These are phyloP conservation scores for Aspergillus wentii DNA, from an alignment of 495 filamentous ascomycete species.

Conservation along the genomic window DNA sequence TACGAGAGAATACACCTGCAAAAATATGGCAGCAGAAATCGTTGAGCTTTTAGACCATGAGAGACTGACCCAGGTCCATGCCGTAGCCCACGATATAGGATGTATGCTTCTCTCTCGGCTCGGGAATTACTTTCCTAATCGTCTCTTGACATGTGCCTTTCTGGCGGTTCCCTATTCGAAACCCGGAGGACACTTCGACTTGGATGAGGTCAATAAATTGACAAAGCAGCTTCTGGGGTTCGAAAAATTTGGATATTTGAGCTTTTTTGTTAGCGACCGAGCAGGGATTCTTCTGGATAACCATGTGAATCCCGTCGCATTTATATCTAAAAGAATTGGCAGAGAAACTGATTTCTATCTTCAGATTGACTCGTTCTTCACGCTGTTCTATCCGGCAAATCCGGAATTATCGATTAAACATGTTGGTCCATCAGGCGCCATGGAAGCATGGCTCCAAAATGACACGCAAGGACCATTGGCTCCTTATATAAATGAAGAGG, in stretches of 20 bases:
- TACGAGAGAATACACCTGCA: slow-evolving; percentile 23
- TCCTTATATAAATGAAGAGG: slow-evolving; percentile 15
- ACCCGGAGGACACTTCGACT: slow-evolving; percentile 16
- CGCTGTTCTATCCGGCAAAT: slow-evolving; percentile 22
- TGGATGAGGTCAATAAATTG: slow-evolving; percentile 16
- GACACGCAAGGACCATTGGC: slow-evolving; percentile 12
- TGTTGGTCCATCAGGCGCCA: slow-evolving; percentile 15
- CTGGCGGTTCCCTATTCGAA: slow-evolving; percentile 20
- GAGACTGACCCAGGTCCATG: slow-evolving; percentile 11
- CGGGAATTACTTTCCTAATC: slow-evolving; percentile 20
- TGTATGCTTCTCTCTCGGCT: slow-evolving; percentile 24
- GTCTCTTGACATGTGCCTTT: slow-evolving; percentile 19
- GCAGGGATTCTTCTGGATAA: slow-evolving; percentile 20
- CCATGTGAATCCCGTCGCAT: slow-evolving; percentile 22
- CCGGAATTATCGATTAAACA: slow-evolving; percentile 12
- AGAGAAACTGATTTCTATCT: neutral
- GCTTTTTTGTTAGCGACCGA: slow-evolving; percentile 17
- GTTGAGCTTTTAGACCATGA: slow-evolving; percentile 26
- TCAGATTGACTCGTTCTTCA: slow-evolving; percentile 17
- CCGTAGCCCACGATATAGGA: slow-evolving; percentile 24
- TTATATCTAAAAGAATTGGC: neutral
- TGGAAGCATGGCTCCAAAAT: slow-evolving; percentile 17
- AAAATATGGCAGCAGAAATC: slow-evolving; percentile 32
- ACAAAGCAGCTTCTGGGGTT: slow-evolving; percentile 20
- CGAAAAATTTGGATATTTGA: slow-evolving; percentile 22